A percentile compares a stretch with the other conserved stretches of the same genome.
Conservation (phyloP, 176 grass and related monocot species). For the Guadua angustifolia region DNA sequence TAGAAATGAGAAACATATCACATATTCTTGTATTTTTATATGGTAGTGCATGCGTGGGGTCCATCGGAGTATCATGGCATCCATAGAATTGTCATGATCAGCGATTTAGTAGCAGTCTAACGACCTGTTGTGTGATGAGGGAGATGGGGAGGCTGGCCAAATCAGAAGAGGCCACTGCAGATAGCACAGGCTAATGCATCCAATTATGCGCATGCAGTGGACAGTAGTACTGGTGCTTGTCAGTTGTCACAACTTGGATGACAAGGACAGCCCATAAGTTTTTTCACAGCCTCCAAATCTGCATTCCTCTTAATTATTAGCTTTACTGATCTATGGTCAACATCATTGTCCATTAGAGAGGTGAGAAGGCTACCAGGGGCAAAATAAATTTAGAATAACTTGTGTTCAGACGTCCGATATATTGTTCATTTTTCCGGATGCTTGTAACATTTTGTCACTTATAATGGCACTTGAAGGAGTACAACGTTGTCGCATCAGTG, state of each 20-base stretch:
- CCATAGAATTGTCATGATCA: slow-evolving; percentile 32
- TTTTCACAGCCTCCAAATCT: slow-evolving; percentile 34
- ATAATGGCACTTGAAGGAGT: slow-evolving; percentile 13
- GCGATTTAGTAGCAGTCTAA: neutral
- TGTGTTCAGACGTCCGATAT: too few species aligned
- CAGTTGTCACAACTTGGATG: slow-evolving; percentile 47
- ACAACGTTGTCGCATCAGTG: neutral
- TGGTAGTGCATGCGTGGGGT: neutral
- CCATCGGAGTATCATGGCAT: slow-evolving; percentile 28
- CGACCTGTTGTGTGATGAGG: neutral
- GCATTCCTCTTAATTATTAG: slow-evolving; percentile 43
- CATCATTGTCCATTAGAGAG: slow-evolving; percentile 6
- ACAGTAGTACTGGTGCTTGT: slow-evolving; percentile 39
- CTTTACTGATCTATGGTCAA: slow-evolving; percentile 23
- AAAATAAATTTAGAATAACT: too few species aligned
- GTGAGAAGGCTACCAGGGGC: slow-evolving; percentile 27
- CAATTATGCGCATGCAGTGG: slow-evolving; percentile 29
- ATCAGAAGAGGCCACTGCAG: slow-evolving; percentile 23
- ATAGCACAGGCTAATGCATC: slow-evolving; percentile 23
- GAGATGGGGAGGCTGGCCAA: slow-evolving; percentile 14
- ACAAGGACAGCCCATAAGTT: slow-evolving; percentile 47
- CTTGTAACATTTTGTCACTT: too few species aligned
- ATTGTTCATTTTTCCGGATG: too few species aligned
- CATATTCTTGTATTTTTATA: neutral
- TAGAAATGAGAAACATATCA: neutral